Evolutionary conservation across 306 rosid genomes (phyloP).

Genomic region (Lathyrus aphaca): DNA sequence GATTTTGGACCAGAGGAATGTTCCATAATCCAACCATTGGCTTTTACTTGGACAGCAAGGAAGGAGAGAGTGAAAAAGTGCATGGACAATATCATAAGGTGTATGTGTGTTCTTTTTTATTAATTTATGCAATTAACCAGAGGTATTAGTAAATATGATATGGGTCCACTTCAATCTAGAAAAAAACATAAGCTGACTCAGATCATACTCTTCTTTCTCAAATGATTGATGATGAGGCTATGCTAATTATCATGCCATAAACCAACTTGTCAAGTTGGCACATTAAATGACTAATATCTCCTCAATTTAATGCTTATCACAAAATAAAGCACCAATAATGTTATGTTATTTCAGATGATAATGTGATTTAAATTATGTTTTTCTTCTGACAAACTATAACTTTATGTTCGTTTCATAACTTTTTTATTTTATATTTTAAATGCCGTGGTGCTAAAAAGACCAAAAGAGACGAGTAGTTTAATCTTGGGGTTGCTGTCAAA

Average conservation of each 20-base stretch:
- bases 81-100: not conserved
- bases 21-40: not conserved
- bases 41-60: not conserved
- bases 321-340: not conserved
- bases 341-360: not conserved
- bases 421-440: not conserved
- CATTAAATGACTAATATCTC: not conserved
- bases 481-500: slow-evolving; percentile 20
- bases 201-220: slow-evolving; percentile 43
- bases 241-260: not conserved
- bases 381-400: not conserved
- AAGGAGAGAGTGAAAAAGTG: slow-evolving; percentile 1
- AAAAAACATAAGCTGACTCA: slow-evolving; percentile 35
- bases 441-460: not conserved
- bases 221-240: not conserved
- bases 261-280: not conserved
- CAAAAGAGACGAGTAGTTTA: not conserved
- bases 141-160: not conserved
- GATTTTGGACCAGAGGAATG: not conserved
- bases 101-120: not conserved
- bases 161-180: not conserved
- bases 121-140: no score
- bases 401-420: not conserved
- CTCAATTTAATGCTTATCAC: not conserved
- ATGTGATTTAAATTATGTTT: not conserved